Evolutionary conservation across 306 rosid species (phyloP), one percentile per base, ranked within the genome.

Genomic region (Malus domestica): DNA sequence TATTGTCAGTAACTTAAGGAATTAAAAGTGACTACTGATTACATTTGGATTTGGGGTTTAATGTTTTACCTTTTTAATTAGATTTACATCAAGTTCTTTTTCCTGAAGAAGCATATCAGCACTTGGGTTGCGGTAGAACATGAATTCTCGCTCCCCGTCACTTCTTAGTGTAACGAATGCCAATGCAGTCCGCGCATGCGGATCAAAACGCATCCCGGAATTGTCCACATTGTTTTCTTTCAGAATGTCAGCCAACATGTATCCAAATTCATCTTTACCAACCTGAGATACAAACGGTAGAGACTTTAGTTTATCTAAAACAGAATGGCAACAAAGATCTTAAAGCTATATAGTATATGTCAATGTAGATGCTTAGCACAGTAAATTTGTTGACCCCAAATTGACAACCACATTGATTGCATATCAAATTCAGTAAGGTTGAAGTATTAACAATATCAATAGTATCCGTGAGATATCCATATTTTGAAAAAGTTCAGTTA

Each of bases 81-180:
- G 78, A 70, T 82, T 67, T 30, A 70, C 71, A 46, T 91, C 88
- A 44, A 91, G 90, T 81, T 93, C 92, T 70, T 90, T 73, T 74
- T 89, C 91, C 6, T 76, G 84, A 70, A 91, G 93, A 77, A 89
- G 97, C 96, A 87, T 89, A 78, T 89, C 97, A 79, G 98, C 97
- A 27, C 98, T 93, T 10, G 97, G 97, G 83, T 91, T 84, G 45
- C 91, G 92, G 76, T 83, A 89, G 81, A 93, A 93, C 82, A 93
- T 84, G 78, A 93, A 91, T 61, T 93, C 96, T 1, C 93, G 90
- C 68, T 93, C 98, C 0, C 98, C 96, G 35, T 93, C 96, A 33
- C 85, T 82, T 78, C 85, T 85, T 29, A 91, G 97, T 1, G 96
- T 93, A 68, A 93, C 88, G 71, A 93, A 93, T 6, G 98, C 92